phyloP scores from a whole-genome alignment of 2,329 filamentous ascomycete species.

The Aspergillus pseudonomiae region DNA sequence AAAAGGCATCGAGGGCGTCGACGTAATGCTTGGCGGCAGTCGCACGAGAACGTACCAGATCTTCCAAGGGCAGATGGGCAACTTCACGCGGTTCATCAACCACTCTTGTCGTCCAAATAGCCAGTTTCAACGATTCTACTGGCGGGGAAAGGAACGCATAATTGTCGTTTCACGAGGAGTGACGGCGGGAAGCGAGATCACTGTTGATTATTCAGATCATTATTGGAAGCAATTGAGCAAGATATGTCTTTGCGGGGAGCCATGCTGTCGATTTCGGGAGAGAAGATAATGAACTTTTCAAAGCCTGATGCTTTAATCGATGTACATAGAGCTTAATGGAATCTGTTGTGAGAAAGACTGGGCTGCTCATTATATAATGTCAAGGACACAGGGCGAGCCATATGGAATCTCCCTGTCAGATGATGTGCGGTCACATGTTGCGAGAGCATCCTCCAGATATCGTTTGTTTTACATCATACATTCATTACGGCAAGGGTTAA shows the following conservation, averaged over 20 bases:
- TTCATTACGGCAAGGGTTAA: not conserved
- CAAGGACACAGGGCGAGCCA: not conserved
- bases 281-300: not conserved
- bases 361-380: not conserved
- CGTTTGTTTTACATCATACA: not conserved
- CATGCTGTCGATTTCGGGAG: slow-evolving; percentile 46
- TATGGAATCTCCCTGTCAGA: not conserved
- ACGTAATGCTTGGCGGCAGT: slow-evolving; percentile 57
- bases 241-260: slow-evolving; percentile 57
- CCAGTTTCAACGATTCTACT: slow-evolving; percentile 61
- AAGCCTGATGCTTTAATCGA: not conserved
- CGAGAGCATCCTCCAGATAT: not conserved
- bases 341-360: not conserved
- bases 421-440: slow-evolving; percentile 1
- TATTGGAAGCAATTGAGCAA: slow-evolving; percentile 62
- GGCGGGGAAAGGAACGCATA: slow-evolving; percentile 58
- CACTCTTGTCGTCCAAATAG: slow-evolving; percentile 62
- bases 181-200: slow-evolving; percentile 57
- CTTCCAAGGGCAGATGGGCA: slow-evolving; percentile 58
- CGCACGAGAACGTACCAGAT: slow-evolving; percentile 54
- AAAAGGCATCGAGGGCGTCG: slow-evolving; percentile 53
- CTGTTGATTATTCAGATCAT: slow-evolving; percentile 61
- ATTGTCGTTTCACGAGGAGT: slow-evolving; percentile 60
- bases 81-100: slow-evolving; percentile 63
- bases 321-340: not conserved